Evolutionary conservation across 768 basidiomycete species (phyloP).

Genomic region (Sporobolomyces phaffii): DNA sequence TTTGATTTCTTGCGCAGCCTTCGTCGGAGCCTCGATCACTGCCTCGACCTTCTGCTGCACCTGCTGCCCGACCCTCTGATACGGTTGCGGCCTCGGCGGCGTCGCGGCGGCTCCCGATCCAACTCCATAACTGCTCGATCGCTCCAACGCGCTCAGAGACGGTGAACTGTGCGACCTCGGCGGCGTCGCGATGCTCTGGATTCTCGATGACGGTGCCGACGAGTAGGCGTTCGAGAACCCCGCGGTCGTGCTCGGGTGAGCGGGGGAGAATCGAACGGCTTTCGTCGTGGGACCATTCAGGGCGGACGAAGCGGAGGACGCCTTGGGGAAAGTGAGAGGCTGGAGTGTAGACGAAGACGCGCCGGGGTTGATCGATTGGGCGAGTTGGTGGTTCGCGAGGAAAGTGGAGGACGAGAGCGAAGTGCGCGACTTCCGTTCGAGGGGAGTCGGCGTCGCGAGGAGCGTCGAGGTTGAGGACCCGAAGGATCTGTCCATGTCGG

Average conservation of each 20-base stretch:
- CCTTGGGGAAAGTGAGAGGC: slow-evolving; percentile 19
- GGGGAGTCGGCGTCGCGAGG: slow-evolving; percentile 26
- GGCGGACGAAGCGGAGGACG: not conserved
- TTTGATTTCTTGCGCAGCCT: slow-evolving; percentile 18
- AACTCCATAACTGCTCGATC: slow-evolving; percentile 3
- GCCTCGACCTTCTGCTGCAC: slow-evolving; percentile 1
- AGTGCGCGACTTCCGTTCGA: slow-evolving; percentile 11
- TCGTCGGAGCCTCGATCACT: not conserved
- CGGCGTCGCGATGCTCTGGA: slow-evolving; percentile 22
- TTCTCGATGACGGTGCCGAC: slow-evolving; percentile 15
- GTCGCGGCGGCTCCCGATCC: slow-evolving; percentile 5
- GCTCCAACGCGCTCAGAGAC: slow-evolving; percentile 11
- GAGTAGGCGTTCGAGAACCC: slow-evolving; percentile 10
- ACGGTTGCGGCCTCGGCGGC: not conserved
- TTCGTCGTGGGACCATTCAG: not conserved
- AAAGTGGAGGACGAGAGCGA: not conserved
- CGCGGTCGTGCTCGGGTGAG: slow-evolving; percentile 1
- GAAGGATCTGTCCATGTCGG: slow-evolving; percentile 16
- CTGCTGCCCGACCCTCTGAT: not conserved
- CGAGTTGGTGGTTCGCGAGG: slow-evolving; percentile 21
- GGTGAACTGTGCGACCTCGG: slow-evolving; percentile 8
- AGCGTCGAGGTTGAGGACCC: slow-evolving; percentile 16
- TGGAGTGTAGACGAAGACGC: not conserved
- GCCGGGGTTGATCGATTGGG: slow-evolving; percentile 8
- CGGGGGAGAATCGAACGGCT: slow-evolving; percentile 31